Evolutionary conservation across 257 asterid genomes (phyloP).

Genomic region (Solanum appendiculatum): DNA sequence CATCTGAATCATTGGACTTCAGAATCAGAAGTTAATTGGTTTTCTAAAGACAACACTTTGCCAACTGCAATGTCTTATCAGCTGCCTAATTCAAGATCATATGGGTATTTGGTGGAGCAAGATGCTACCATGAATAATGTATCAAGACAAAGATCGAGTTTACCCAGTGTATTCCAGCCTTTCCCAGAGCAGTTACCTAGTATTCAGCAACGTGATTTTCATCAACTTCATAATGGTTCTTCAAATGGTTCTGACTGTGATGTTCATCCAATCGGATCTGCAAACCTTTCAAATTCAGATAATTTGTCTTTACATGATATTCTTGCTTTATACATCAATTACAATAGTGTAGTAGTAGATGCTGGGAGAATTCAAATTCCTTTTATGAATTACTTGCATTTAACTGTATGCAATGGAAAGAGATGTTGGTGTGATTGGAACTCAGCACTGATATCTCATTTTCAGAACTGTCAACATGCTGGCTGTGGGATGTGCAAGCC

Average conservation of each 20-base stretch:
- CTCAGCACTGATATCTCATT: slow-evolving; percentile 24
- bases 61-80: slow-evolving; percentile 11
- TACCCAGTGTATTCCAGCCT: background rate
- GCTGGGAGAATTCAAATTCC: slow-evolving; percentile 9
- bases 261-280: background rate
- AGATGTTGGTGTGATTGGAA: slow-evolving; percentile 24
- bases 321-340: slow-evolving; percentile 17
- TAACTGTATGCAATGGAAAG: slow-evolving; percentile 9
- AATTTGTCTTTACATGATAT: slow-evolving; percentile 5
- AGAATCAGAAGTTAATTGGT: background rate
- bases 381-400: slow-evolving; percentile 28
- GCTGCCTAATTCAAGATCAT: slow-evolving; percentile 8
- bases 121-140: slow-evolving; percentile 1
- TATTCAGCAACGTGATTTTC: slow-evolving; percentile 1
- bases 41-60: slow-evolving; percentile 12
- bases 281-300: slow-evolving; percentile 7
- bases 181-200: slow-evolving; percentile 7
- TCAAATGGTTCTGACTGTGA: background rate
- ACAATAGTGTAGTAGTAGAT: slow-evolving; percentile 8
- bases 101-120: slow-evolving; percentile 3
- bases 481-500: slow-evolving; percentile 30
- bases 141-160: slow-evolving; percentile 3
- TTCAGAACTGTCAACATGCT: slow-evolving; percentile 19
- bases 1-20: slow-evolving; percentile 7
- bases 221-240: background rate